These are phyloP conservation scores for Coemansia sp. DNA, from an alignment of 192 early-diverging fungal genomes.

Conservation along the genomic window DNA sequence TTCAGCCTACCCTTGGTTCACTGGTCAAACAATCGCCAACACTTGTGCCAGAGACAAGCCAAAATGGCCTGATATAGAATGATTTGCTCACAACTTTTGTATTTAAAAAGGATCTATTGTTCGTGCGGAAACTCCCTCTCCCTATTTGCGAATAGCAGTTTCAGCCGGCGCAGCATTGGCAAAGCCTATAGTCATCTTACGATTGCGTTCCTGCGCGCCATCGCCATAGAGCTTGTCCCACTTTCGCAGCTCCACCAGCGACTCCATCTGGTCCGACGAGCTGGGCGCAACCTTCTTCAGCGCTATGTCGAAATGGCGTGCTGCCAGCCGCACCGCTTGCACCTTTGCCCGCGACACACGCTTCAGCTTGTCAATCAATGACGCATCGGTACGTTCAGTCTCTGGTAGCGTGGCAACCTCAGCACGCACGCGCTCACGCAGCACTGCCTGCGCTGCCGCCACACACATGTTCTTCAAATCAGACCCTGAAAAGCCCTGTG, in stretches of 20 bases:
- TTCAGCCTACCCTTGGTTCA: too few relatives aligned
- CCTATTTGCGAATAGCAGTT: not conserved
- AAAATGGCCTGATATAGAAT: too few relatives aligned
- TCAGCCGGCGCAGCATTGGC: slow-evolving; percentile 11
- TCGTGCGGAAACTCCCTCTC: not conserved
- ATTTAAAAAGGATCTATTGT: not conserved
- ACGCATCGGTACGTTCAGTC: not conserved
- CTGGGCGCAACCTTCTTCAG: slow-evolving; percentile 81
- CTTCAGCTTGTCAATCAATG: slow-evolving; percentile 47
- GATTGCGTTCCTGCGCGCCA: slow-evolving; percentile 57
- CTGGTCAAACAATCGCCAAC: too few relatives aligned
- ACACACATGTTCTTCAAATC: slow-evolving; percentile 96
- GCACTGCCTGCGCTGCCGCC: slow-evolving; percentile 70
- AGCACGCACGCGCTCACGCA: slow-evolving; percentile 62
- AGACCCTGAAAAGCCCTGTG: slow-evolving; percentile 85
- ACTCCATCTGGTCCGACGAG: slow-evolving; percentile 86
- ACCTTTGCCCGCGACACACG: slow-evolving; percentile 20
- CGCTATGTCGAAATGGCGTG: slow-evolving; percentile 81
- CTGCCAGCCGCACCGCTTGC: slow-evolving; percentile 16
- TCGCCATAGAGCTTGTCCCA: slow-evolving; percentile 91
- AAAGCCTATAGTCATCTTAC: slow-evolving; percentile 46
- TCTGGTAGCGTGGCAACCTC: slow-evolving; percentile 30
- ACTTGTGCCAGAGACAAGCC: too few relatives aligned
- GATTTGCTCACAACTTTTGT: too few relatives aligned
- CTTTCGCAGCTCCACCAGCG: slow-evolving; percentile 83